Evolutionary conservation across 768 basidiomycete genomes (phyloP), one percentile per base, ranked within the genome.

Genomic region (Coprinopsis marcescibilis): DNA sequence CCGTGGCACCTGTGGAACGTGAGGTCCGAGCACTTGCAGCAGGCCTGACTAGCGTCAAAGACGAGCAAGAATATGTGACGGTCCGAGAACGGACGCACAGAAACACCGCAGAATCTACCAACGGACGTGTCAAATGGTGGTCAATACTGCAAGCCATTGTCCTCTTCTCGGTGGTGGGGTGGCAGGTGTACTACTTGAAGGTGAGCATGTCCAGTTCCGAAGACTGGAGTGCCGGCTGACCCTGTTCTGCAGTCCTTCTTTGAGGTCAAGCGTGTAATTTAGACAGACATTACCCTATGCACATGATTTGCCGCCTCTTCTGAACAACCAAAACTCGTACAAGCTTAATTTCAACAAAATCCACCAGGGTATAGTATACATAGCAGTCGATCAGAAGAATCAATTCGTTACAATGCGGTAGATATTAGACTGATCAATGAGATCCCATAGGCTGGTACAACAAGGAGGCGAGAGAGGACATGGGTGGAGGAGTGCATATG

Each of bases 101-200:
- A 45, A 90, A 98, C 63, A 99, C 96, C 42, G 85, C 90, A 7
- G 89, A 89, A 72, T 95, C 80, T 1, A 90, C 89, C 15, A 98
- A 98, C 62, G 78, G 86, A 30, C 82, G 96, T 30, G 95, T 99
- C 44, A 98, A 97, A 69, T 98, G 92, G 92, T 99, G 96, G 96
- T 94, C 92, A 2, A 83, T 99, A 51, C 62, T 92, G 5, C 96
- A 99, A 64, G 76, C 87, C 3, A 60, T 89, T 32, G 86, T 98
- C 17, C 69, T 98, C 47, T 87, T 97, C 60, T 73, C 80, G 2
- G 86, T 96, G 0, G 94, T 96, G 45, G 94, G 79, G 35, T 98
- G 94, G 94, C 96, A 99, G 67, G 79, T 99, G 48, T 96, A 93
- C 67, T 97, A 97, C 69, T 73, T 99, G 43, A 94, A 97, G 76